Base-by-base conservation (phyloP, 768 basidiomycete species). In the Ramaria sp. region DNA sequence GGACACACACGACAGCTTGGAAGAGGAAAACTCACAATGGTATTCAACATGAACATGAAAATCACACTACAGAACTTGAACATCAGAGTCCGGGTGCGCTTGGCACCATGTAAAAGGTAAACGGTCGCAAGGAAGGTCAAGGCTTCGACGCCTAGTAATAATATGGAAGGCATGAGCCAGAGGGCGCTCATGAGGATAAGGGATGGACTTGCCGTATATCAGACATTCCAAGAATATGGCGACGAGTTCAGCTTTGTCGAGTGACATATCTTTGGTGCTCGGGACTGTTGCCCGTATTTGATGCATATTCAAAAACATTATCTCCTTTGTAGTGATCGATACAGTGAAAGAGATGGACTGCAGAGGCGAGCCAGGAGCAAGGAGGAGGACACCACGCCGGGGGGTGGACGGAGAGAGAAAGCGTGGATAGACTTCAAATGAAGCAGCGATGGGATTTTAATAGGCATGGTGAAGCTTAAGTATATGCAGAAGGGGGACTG, bases 61-160 rank as follows among this genome's bases (percentile, higher is more conserved):
- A 57, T 50, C 7, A 57, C 46, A 33, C 46, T 9, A 34, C 7
- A 13, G 30, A 57, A 57, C 46, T 57, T 57, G 20, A 49, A 17
- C 30, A 49, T n/a, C 3, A 57, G 38, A 34, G 39, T 33, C 20
- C 11, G 12, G 24, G 30, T 57, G 17, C 38, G 55, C 37, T 57
- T 57, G 19, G 43, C 48, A 19, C 55, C 55, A 30, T 57, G 55
- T 37, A 57, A 41, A 31, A 49, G 45, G 45, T 57, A 47, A 30
- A 57, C 48, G 31, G 55, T 38, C 13, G 45, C 37, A 19, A 57
- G 34, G 38, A 57, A 57, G 34, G 47, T 34, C 55, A 57, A 49
- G 37, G 55, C 55, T 41, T 57, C 55, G 31, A 46, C 13, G 9
- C 55, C 55, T 57, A 17, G 24, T 2, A 13, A 37, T 37, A 13